Evolutionary conservation across 1,284 basidiomycete species (phyloP).

Genomic region (Leucoagaricus sp.): DNA sequence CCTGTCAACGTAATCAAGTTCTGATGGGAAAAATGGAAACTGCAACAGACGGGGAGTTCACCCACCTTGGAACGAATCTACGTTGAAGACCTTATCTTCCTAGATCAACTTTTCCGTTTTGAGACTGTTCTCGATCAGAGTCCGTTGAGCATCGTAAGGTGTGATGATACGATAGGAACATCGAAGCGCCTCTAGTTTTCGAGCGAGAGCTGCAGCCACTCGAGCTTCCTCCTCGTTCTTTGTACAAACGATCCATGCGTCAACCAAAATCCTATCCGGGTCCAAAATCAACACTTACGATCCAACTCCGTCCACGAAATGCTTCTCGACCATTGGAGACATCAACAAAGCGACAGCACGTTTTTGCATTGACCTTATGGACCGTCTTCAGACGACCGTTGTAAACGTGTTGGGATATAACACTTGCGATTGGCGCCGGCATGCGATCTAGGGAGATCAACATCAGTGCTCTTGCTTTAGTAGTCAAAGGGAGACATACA

Average conservation of each 20-base stretch:
- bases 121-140: slow-evolving; percentile 40
- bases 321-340: slow-evolving; percentile 36
- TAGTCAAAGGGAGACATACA: slow-evolving; percentile 32
- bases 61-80: slow-evolving; percentile 55
- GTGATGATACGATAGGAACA: slow-evolving; percentile 52
- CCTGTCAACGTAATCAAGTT: slow-evolving; percentile 32
- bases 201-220: slow-evolving; percentile 37
- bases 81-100: slow-evolving; percentile 52
- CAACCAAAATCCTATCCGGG: no score
- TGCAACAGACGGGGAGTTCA: slow-evolving; percentile 17
- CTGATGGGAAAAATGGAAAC: slow-evolving; percentile 24
- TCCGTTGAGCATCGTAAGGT: slow-evolving; percentile 58
- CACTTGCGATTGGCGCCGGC: slow-evolving; percentile 56
- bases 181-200: slow-evolving; percentile 27
- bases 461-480: neutral
- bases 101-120: slow-evolving; percentile 38
- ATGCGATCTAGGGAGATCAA: slow-evolving; percentile 52
- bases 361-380: slow-evolving; percentile 25
- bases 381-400: slow-evolving; percentile 37
- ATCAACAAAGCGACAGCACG: slow-evolving; percentile 45
- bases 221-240: slow-evolving; percentile 45
- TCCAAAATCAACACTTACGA: slow-evolving; percentile 33
- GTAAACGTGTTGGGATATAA: slow-evolving; percentile 60
- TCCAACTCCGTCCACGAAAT: slow-evolving; percentile 36
- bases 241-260: no score